phyloP scores from a whole-genome alignment of 805 yeast genomes.

The Starmerella stigmatis region DNA sequence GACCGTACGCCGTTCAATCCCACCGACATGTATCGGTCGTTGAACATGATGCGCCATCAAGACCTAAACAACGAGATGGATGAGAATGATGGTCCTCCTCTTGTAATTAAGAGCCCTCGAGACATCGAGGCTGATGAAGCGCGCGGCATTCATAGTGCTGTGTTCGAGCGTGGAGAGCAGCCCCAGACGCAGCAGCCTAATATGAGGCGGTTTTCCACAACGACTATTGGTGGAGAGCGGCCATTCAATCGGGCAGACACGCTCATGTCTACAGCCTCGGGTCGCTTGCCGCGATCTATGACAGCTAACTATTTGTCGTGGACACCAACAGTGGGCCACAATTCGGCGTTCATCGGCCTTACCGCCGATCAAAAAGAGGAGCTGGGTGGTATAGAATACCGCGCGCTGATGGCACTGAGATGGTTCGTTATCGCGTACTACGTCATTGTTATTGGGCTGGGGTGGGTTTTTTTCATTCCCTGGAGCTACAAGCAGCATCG shows the following conservation, averaged over 20 bases:
- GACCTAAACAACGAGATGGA: conserved; percentile 24
- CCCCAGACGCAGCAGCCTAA: conserved; percentile 2
- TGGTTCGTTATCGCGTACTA: conserved; percentile 54
- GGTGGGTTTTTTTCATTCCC: conserved; percentile 38
- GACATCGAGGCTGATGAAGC: conserved; percentile 41
- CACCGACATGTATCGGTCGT: conserved; percentile 72
- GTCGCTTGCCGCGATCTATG: conserved; percentile 24
- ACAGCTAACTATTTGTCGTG: conserved; percentile 59
- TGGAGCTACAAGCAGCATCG: conserved; percentile 37
- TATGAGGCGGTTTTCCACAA: conserved; percentile 10
- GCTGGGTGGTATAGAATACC: conserved; percentile 92
- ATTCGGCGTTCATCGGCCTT: conserved; percentile 77
- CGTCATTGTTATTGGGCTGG: conserved; percentile 60
- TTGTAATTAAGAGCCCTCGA: conserved; percentile 67
- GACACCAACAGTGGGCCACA: conserved; percentile 85
- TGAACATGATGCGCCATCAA: conserved; percentile 56
- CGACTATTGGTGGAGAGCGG: neutral
- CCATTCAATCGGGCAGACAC: conserved; percentile 14
- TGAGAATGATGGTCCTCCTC: conserved; percentile 62
- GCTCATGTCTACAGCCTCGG: conserved; percentile 11
- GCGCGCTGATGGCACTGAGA: conserved; percentile 64
- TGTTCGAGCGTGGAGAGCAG: conserved; percentile 5
- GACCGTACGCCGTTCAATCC: conserved; percentile 41
- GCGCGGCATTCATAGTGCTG: conserved; percentile 23
- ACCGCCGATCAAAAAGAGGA: conserved; percentile 82